Base-by-base conservation (phyloP, 1,284 basidiomycete genomes). In the Mycocalia duriaeana region DNA sequence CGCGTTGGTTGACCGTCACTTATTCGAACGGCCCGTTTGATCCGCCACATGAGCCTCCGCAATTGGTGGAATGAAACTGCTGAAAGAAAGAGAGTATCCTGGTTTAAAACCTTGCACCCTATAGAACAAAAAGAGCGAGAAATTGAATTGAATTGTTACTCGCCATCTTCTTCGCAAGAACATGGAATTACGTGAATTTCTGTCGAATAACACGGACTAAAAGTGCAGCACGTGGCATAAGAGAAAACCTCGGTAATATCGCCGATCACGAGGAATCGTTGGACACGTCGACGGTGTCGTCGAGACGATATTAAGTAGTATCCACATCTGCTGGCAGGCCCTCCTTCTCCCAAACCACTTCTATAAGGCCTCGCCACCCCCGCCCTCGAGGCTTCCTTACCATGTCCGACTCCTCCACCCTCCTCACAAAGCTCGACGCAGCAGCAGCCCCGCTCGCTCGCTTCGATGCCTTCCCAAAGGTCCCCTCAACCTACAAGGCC, bases 401-500 rank as follows among this genome's bases (percentile, higher is more conserved):
- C 36, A 19, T 14, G 13, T 38, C 36, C 18, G 11, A 13, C 9
- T 9, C 9, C 13, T 18, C 18, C 40, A 22, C 19, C 16, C 20
- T 23, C 16, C 40, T 42, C 40, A 25, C 18, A 19, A 80, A 78
- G 60, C 73, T 85, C 48, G 79, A 84, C 60, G 61, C 74, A 3
- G 68, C 76, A 18, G 75, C 77, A n/a, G 71, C 73, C 9, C 67
- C 69, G 24, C 57, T 76, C 16, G 69, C 73, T 37, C 58, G 79
- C 54, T 86, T 90, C 68, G 89, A 91, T 71, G 91, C 91, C 0
- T 93, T 93, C 60, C 90, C 91, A 42, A 94, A 96, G 67, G 75
- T 94, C 4, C 89, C 91, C 22, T 79, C 89, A 11, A 86, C 90
- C 0, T 98, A 97, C 77, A 91, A 88, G 57, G 68, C 85, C 19